Conservation (phyloP, 2,329 filamentous ascomycete species). For the Alternaria sp. region DNA sequence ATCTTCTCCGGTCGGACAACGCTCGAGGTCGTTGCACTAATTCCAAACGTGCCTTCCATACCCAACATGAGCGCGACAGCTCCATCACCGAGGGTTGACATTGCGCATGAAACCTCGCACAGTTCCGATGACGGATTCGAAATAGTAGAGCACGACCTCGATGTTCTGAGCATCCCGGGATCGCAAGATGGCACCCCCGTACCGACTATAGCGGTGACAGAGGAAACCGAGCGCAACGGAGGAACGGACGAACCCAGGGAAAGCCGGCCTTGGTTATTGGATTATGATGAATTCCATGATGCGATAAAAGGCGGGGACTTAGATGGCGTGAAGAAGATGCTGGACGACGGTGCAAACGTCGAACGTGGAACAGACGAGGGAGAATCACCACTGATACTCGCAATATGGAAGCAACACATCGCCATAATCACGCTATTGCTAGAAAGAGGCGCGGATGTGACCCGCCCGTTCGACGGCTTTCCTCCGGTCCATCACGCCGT, state of each 20-base stretch:
- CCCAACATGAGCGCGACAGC: background rate
- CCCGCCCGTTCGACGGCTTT: conserved; percentile 5
- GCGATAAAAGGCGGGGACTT: conserved; percentile 16
- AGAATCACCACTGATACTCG: conserved; percentile 16
- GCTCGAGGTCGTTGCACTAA: background rate
- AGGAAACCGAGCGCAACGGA: background rate
- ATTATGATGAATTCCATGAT: conserved; percentile 3
- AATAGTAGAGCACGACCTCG: background rate
- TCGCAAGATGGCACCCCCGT: background rate
- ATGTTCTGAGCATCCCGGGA: background rate
- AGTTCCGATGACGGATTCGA: background rate
- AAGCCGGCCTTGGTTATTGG: background rate
- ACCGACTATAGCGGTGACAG: background rate
- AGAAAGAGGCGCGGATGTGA: conserved; percentile 14
- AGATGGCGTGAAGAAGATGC: conserved; percentile 1
- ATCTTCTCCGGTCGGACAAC: too few relatives aligned
- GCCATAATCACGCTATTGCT: conserved; percentile 20
- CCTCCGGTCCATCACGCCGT: conserved; percentile 23
- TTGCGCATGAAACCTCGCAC: background rate
- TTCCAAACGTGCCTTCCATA: background rate
- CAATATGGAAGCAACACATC: conserved; percentile 19
- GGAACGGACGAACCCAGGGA: background rate
- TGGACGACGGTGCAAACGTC: conserved; percentile 15
- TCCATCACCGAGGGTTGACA: background rate
- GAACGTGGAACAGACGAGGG: conserved; percentile 13